Base-by-base conservation (phyloP, 148 eudicot species). In the Spergularia bocconei region DNA sequence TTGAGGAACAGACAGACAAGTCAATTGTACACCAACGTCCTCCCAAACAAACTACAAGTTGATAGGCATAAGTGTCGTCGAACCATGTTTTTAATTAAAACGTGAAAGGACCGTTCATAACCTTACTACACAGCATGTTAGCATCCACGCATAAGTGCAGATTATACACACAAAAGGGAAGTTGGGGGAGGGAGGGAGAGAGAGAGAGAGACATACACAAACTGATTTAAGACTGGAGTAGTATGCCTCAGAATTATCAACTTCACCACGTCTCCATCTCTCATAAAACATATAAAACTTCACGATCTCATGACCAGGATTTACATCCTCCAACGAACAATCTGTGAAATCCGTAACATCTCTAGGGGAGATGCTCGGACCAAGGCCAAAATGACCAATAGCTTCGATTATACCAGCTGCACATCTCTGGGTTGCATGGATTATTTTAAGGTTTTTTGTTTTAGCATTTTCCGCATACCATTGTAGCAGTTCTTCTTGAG, bases 391-490 rank as follows among this genome's bases (percentile, higher is more conserved):
- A 77, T 85, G 90, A 57, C 92, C 88, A 75, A 89, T 89, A 79
- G 92, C 92, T 79, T 89, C 84, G 67, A 89, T 87, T 78, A 89
- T 89, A 77, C 90, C 92, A 62, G 86, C 88, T 70, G 93, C 93
- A 84, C 93, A 89, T 73, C 90, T 89, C 85, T 89, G 89, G 39
- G 81, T 87, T 36, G 90, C 87, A 82, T 87, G 90, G 73, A 89
- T 73, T 79, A 89, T 76, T 79, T 85, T 89, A 29, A 86, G 87
- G 75, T 89, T 89, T 65, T 89, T 89, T 65, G 79, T 83, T 84
- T 89, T 89, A 1, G 89, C 93, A 84, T 89, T 85, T 78, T 85
- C 83, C 41, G 86, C 87, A 82, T 82, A 82, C 93, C 90, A 89
- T 72, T 87, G 85, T 64, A 89, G 74, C 81, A 89, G 69, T 82